Base-by-base conservation (phyloP, 306 rosid species). In the Trifolium fragiferum region DNA sequence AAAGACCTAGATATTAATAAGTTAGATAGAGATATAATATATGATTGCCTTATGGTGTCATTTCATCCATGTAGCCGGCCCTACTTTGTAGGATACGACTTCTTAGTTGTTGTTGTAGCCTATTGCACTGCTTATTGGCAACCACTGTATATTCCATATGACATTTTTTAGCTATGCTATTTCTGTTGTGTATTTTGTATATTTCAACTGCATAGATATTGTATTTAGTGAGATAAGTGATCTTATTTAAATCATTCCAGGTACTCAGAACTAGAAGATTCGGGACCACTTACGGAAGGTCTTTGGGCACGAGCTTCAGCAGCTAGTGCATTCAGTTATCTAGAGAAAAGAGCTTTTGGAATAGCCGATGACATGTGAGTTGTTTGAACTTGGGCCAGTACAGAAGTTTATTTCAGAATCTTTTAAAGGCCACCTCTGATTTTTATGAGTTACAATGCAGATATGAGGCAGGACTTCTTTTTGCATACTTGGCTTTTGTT, bases 341-440 rank as follows among this genome's bases (percentile, higher is more conserved):
- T 89, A 87, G 98, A 93, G 54, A 93, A 91, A 84, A 86, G 89
- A 87, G 90, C 93, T n/a, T 93, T 89, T 80, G 98, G 97, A 83
- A 78, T 93, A 80, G 96, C 98, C 59, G 98, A 91, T 84, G 98
- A 93, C 85, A 91, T 93, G 98, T 91, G 87, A 76, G 72, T 57
- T 72, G 53, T 68, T 75, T 44, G 55, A 78, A 71, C 70, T 81
- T 63, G 41, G 82, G 30, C 53, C 78, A 64, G 15, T 63, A 72
- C 58, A 43, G 64, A 73, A 73, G 67, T 66, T 87, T 55, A 49
- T 53, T 64, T 84, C 55, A 43, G 33, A 70, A 10, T 67, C 59
- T 64, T 68, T 77, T 59, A 37, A 70, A 12, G 72, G 15, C 46
- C 71, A 37, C 3, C 27, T 57, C n/a, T 68, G 71, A 75, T 27